Evolutionary conservation across 2,329 filamentous ascomycete species (phyloP).

Genomic region (Beauveria brongniartii): DNA sequence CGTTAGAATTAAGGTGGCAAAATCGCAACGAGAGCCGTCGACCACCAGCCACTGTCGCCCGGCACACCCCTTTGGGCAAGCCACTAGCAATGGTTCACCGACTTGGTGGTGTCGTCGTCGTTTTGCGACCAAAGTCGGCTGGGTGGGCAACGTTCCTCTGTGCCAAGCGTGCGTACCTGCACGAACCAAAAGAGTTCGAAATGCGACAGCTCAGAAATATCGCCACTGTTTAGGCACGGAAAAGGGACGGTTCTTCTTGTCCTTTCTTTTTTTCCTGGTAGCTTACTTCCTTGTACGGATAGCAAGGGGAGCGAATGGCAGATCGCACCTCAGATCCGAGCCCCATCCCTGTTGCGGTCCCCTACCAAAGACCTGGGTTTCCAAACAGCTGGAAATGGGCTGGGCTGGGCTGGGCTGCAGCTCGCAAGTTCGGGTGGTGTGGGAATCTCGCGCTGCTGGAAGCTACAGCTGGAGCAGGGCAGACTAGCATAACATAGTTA

Average conservation of each 20-base stretch:
- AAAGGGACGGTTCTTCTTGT: background rate
- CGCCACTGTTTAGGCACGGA: background rate
- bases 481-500: too few relatives aligned
- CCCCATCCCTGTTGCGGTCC: background rate
- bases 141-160: background rate
- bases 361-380: background rate
- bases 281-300: background rate
- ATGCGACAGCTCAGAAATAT: slow-evolving; percentile 6
- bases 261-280: background rate
- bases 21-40: background rate
- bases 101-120: background rate
- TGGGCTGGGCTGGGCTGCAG: background rate
- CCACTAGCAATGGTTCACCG: background rate
- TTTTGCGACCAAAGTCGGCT: background rate
- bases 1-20: slow-evolving; percentile 1
- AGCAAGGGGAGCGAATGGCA: slow-evolving; percentile 2
- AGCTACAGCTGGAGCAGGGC: background rate
- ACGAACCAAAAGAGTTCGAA: background rate
- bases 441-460: background rate
- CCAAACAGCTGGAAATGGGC: slow-evolving; percentile 8
- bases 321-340: slow-evolving; percentile 10
- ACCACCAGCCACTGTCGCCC: background rate
- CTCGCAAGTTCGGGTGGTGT: background rate
- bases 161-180: background rate
- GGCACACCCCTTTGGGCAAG: background rate